phyloP scores from a whole-genome alignment of 176 grass and related monocot species.

The Melocanna baccifera region DNA sequence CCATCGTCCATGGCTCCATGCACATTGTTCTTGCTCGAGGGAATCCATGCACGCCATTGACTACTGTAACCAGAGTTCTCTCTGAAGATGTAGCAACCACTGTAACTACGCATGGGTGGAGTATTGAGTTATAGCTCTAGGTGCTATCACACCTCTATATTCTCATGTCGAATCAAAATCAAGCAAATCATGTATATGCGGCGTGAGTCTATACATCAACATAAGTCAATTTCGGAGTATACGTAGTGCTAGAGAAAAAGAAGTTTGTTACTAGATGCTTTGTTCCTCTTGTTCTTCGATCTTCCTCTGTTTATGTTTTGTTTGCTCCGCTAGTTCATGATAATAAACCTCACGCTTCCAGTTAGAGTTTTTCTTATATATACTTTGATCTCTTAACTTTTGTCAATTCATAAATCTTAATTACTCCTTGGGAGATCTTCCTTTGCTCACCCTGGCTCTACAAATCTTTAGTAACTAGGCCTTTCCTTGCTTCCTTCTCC shows the following conservation, averaged over 20 bases:
- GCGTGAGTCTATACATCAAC: not conserved
- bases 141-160: not conserved
- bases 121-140: not conserved
- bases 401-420: not conserved
- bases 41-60: slow-evolving; percentile 41
- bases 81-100: not conserved
- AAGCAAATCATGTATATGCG: not conserved
- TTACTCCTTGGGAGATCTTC: not conserved
- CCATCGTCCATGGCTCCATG: slow-evolving; percentile 32
- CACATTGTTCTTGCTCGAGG: slow-evolving; percentile 31
- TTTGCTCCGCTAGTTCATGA: not conserved
- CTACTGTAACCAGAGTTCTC: not conserved
- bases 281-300: not conserved
- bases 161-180: not conserved
- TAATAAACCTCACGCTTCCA: not conserved
- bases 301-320: not conserved
- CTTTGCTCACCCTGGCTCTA: not conserved
- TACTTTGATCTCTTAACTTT: not conserved
- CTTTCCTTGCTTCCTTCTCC: slow-evolving; percentile 48
- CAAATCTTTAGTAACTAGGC: not conserved
- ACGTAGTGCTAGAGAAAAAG: not conserved
- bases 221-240: not conserved
- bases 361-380: not conserved
- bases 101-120: not conserved
- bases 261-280: not conserved